Evolutionary conservation across 164 flowering plant genomes (phyloP), one percentile per base, ranked within the genome.

Genomic region (Vitis riparia): DNA sequence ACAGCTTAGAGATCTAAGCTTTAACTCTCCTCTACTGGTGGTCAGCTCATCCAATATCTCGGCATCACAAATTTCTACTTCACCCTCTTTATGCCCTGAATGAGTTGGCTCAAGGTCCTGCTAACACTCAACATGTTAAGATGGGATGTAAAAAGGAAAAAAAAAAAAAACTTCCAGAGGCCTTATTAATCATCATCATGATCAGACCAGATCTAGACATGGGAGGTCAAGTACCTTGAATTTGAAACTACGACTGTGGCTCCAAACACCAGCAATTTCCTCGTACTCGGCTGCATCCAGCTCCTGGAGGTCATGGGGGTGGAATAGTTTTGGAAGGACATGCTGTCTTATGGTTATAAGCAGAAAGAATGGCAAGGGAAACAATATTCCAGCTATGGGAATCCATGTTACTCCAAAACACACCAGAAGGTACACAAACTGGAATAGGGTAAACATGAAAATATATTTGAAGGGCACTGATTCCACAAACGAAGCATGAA

Each of bases 401-500:
- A 83, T 79, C 86, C 86, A 83, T 58, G 81, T 74, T 7, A 78
- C 16, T 30, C 81, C 81, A 23, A 67, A 78, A 51, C 81, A 78
- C 9, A 75, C 6, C 55, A 79, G 62, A 16, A 83, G 73, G 51
- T 83, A 83, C 6, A 60, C 67, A 14, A 81, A 48, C 75, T 83
- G 87, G 75, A 81, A 76, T 1, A 73, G 9, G 0, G 87, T 83
- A 55, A 83, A 81, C 57, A 44, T 47, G 1, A 71, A 67, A 8
- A 83, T 83, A 64, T 63, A 62, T 62, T 79, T 81, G 82, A 80
- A 81, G 57, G 86, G 86, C 49, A 89, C 94, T 23, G 83, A 76
- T 81, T 86, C 92, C 73, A 89, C 87, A 71, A 80, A 88, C 8
- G 90, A 89, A 75, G 89, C 92, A 78, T 89, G 92, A 60, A 61